Evolutionary conservation across 352 stramenopile genomes (phyloP).

Genomic region (Phytophthora sp.): DNA sequence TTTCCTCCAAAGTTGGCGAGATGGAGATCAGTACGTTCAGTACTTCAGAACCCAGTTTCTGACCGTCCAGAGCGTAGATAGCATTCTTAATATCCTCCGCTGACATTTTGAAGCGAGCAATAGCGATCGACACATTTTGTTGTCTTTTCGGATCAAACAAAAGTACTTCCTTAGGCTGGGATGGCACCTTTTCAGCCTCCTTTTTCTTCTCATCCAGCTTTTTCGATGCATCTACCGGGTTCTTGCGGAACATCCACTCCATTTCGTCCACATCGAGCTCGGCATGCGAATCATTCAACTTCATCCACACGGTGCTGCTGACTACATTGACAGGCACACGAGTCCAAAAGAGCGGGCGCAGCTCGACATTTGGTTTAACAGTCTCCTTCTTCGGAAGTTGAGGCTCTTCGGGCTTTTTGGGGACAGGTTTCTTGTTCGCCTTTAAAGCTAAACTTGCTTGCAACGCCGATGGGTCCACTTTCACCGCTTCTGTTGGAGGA

Average conservation of each 20-base stretch:
- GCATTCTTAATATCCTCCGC: constrained; percentile 85
- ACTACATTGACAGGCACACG: constrained; percentile 88
- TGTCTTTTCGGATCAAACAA: constrained; percentile 96
- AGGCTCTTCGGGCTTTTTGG: constrained; percentile 71
- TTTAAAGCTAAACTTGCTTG: constrained; percentile 68
- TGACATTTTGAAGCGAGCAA: constrained; percentile 95
- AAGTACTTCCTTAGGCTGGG: constrained; percentile 69
- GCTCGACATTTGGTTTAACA: constrained; percentile 87
- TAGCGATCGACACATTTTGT: constrained; percentile 98
- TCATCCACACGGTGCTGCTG: constrained; percentile 88
- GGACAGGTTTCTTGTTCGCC: constrained; percentile 38
- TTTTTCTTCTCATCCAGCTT: constrained; percentile 88
- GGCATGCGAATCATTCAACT: constrained; percentile 74
- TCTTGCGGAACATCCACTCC: constrained; percentile 92
- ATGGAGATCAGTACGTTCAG: constrained; percentile 90
- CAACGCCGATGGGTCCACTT: constrained; percentile 66
- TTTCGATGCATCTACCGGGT: constrained; percentile 63
- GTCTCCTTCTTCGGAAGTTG: constrained; percentile 86
- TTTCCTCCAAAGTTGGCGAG: constrained; percentile 88
- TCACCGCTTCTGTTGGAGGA: constrained; percentile 68
- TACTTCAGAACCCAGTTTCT: constrained; percentile 78
- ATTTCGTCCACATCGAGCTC: constrained; percentile 81
- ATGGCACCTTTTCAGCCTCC: constrained; percentile 45
- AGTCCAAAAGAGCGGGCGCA: constrained; percentile 91
- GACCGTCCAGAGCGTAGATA: constrained; percentile 83